Conservation (phyloP, 441 rosid genomes). For the Pelargonium citronellum region DNA sequence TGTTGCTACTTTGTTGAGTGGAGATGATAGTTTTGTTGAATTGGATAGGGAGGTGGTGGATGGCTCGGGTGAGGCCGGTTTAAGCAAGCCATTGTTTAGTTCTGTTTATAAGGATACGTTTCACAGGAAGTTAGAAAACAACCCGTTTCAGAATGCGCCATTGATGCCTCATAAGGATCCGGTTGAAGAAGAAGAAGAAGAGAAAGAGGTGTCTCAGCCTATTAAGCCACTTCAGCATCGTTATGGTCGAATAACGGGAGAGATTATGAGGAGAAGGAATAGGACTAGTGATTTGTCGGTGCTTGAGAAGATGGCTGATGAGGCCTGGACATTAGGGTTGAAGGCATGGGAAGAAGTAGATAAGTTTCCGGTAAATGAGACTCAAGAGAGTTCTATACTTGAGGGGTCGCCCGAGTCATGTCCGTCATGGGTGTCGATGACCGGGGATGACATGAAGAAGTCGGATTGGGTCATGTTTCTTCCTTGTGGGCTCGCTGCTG, state of each 20-base stretch:
- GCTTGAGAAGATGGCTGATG: conserved; percentile 80
- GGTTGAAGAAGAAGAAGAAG: conserved; percentile 28
- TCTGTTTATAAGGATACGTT: conserved; percentile 65
- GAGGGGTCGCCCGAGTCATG: conserved; percentile 56
- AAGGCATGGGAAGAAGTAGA: conserved; percentile 86
- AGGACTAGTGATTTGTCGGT: conserved; percentile 51
- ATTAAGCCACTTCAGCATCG: conserved; percentile 53
- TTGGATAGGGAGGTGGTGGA: conserved; percentile 36
- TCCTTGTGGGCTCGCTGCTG: conserved; percentile 92
- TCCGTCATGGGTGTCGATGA: conserved; percentile 74
- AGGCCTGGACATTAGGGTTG: conserved; percentile 82
- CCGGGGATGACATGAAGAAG: conserved; percentile 56
- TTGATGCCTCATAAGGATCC: conserved; percentile 46
- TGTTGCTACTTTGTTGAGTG: conserved; percentile 57
- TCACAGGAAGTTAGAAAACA: conserved; percentile 60
- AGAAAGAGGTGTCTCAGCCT: conserved; percentile 26
- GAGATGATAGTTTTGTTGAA: conserved; percentile 53
- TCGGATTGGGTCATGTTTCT: conserved; percentile 68
- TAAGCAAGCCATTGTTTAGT: conserved; percentile 43
- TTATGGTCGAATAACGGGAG: conserved; percentile 73
- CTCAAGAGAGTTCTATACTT: conserved; percentile 31
- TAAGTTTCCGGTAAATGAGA: conserved; percentile 43
- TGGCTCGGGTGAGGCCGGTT: conserved; percentile 43
- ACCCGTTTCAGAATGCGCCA: conserved; percentile 44
- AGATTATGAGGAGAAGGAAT: conserved; percentile 61